Percentiles rank a stretch among this genome's conserved stretches.
phyloP scores from a whole-genome alignment of 1,284 basidiomycete genomes.

The Leccinum pachyderme region DNA sequence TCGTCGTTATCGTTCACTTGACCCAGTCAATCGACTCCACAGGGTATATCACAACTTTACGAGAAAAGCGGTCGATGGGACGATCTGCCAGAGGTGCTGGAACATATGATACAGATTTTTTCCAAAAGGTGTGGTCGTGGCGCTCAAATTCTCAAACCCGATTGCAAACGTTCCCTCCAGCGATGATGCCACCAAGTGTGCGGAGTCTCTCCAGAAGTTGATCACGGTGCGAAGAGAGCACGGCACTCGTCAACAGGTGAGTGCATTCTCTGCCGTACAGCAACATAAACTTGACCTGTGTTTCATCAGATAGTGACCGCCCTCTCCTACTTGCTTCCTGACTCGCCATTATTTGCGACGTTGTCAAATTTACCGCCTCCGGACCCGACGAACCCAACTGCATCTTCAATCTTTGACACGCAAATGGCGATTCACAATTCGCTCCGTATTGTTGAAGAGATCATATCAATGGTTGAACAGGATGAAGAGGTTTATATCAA shows the following conservation, averaged over 20 bases:
- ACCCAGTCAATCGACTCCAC: conserved; percentile 5
- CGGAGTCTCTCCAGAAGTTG: conserved; percentile 75
- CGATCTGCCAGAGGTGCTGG: conserved; percentile 53
- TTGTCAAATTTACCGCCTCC: conserved; percentile 70
- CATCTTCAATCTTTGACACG: conserved; percentile 53
- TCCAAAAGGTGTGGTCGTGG: conserved; percentile 49
- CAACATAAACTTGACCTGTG: not conserved
- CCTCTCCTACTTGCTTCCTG: conserved; percentile 72
- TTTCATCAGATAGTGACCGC: conserved; percentile 64
- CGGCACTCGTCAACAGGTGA: conserved; percentile 61
- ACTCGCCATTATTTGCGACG: conserved; percentile 64
- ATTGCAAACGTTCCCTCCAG: conserved; percentile 38
- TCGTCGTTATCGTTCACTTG: not conserved
- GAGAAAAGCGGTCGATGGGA: conserved; percentile 63
- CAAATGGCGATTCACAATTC: conserved; percentile 71
- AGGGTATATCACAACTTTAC: conserved; percentile 78
- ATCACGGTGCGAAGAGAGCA: conserved; percentile 63
- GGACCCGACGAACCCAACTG: conserved; percentile 72
- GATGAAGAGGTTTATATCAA: conserved; percentile 54
- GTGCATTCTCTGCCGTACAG: conserved; percentile 3
- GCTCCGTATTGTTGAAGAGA: conserved; percentile 66
- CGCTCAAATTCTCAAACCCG: not conserved
- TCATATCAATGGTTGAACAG: conserved; percentile 55
- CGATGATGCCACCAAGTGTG: conserved; percentile 76
- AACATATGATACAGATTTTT: conserved; percentile 53